Percentiles rank a stretch among this genome's conserved stretches.
These are phyloP conservation scores for Boletus huronensis DNA, from an alignment of 768 basidiomycete genomes.

Conservation along the genomic window DNA sequence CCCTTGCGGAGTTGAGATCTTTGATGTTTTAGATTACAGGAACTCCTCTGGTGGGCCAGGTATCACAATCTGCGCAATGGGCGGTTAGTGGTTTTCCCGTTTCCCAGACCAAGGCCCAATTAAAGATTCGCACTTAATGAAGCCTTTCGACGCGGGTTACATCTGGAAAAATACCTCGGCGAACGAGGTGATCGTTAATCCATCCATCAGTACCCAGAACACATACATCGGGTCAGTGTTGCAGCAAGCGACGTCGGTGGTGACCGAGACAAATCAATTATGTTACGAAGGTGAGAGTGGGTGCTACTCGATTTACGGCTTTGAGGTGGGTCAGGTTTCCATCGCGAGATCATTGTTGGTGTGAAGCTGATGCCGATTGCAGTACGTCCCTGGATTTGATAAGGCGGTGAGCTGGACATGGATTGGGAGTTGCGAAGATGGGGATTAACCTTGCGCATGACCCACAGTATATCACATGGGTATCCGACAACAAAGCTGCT, in stretches of 20 bases:
- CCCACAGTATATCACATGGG: slow-evolving; percentile 79
- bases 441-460: background rate
- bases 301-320: slow-evolving; percentile 76
- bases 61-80: slow-evolving; percentile 86
- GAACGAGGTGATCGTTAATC: slow-evolving; percentile 57
- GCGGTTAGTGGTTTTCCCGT: slow-evolving; percentile 46
- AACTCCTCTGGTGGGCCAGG: slow-evolving; percentile 47
- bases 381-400: slow-evolving; percentile 58
- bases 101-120: background rate
- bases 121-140: background rate
- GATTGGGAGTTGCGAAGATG: background rate
- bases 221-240: slow-evolving; percentile 62
- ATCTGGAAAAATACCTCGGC: slow-evolving; percentile 57
- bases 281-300: slow-evolving; percentile 64
- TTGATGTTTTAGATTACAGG: slow-evolving; percentile 43
- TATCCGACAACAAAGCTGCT: slow-evolving; percentile 58
- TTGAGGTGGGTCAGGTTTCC: slow-evolving; percentile 48
- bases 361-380: background rate
- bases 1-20: slow-evolving; percentile 6
- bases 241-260: slow-evolving; percentile 78
- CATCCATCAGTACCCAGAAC: slow-evolving; percentile 54
- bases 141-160: slow-evolving; percentile 79
- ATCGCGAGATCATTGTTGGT: background rate
- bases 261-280: slow-evolving; percentile 60
- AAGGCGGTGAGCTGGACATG: slow-evolving; percentile 45